Conservation (phyloP, 768 basidiomycete species). For the Lactifluus rugatus region DNA sequence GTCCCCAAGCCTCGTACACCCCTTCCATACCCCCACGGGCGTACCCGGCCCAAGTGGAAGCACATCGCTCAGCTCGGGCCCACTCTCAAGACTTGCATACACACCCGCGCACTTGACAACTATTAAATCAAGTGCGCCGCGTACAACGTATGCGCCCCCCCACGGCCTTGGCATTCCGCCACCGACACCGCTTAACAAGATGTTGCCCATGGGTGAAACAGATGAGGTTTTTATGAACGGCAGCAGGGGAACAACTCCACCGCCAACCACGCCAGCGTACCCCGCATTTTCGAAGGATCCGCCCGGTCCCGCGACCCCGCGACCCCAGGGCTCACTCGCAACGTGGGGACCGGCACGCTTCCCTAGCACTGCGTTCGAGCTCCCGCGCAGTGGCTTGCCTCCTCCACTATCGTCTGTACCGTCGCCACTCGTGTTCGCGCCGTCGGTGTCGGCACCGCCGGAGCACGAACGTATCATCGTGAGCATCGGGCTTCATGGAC, state of each 20-base stretch:
- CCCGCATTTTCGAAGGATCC: slow-evolving; percentile 52
- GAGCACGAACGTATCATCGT: slow-evolving; percentile 56
- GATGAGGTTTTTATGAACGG: slow-evolving; percentile 16
- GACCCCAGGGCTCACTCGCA: slow-evolving; percentile 46
- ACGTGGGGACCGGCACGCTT: slow-evolving; percentile 37
- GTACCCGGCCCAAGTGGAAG: slow-evolving; percentile 23
- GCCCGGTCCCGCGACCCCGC: slow-evolving; percentile 39
- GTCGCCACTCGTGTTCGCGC: slow-evolving; percentile 33
- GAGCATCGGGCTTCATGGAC: slow-evolving; percentile 45
- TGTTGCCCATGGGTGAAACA: slow-evolving; percentile 16
- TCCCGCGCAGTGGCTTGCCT: slow-evolving; percentile 44
- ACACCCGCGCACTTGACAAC: slow-evolving; percentile 11
- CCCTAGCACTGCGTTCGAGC: slow-evolving; percentile 53
- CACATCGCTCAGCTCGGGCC: slow-evolving; percentile 1
- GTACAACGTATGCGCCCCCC: slow-evolving; percentile 18
- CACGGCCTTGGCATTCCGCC: slow-evolving; percentile 17
- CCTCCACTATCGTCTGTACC: slow-evolving; percentile 32
- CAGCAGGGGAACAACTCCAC: slow-evolving; percentile 16
- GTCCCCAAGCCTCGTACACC: slow-evolving; percentile 23
- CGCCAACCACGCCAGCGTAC: slow-evolving; percentile 58
- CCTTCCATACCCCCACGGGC: slow-evolving; percentile 25
- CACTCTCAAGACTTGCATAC: slow-evolving; percentile 11
- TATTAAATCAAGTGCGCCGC: background rate
- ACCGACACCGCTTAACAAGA: slow-evolving; percentile 11
- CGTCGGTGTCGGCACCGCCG: slow-evolving; percentile 36